A percentile compares a stretch with the other conserved stretches of the same genome.
Conservation (phyloP, 2,329 filamentous ascomycete genomes). For the Phialemoniopsis sp. region DNA sequence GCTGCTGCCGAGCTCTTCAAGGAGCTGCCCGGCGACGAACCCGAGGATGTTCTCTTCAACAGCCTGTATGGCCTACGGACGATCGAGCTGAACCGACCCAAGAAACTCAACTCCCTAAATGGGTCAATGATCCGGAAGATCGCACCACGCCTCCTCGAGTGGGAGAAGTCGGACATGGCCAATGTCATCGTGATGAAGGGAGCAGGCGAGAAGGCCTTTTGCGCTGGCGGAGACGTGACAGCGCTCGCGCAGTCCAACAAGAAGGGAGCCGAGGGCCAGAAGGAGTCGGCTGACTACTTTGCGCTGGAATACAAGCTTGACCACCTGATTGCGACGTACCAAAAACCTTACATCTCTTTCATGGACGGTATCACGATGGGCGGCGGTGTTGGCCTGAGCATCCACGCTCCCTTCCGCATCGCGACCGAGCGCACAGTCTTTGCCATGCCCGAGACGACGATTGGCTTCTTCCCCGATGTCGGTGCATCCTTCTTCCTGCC, state of each 20-base stretch:
- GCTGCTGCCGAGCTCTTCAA: slow-evolving; percentile 30
- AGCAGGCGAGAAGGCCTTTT: slow-evolving; percentile 78
- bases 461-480: slow-evolving; percentile 98
- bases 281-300: slow-evolving; percentile 80
- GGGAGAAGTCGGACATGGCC: slow-evolving; percentile 90
- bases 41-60: slow-evolving; percentile 90
- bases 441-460: slow-evolving; percentile 97
- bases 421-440: slow-evolving; percentile 94
- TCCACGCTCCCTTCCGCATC: slow-evolving; percentile 94
- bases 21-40: slow-evolving; percentile 64
- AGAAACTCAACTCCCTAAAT: slow-evolving; percentile 89
- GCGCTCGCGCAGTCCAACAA: slow-evolving; percentile 72
- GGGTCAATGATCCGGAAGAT: slow-evolving; percentile 96
- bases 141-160: slow-evolving; percentile 81
- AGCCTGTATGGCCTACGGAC: slow-evolving; percentile 85
- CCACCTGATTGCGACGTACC: slow-evolving; percentile 89
- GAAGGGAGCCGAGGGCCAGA: slow-evolving; percentile 63
- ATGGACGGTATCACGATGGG: slow-evolving; percentile 99
- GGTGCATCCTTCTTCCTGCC: slow-evolving; percentile 95
- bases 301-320: slow-evolving; percentile 93
- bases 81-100: slow-evolving; percentile 89
- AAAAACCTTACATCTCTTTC: slow-evolving; percentile 88
- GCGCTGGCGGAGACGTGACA: slow-evolving; percentile 88
- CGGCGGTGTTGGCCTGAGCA: slow-evolving; percentile 87
- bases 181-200: slow-evolving; percentile 93